phyloP scores from a whole-genome alignment of 169 alveolate genomes.

The Eimeria falciformis region DNA sequence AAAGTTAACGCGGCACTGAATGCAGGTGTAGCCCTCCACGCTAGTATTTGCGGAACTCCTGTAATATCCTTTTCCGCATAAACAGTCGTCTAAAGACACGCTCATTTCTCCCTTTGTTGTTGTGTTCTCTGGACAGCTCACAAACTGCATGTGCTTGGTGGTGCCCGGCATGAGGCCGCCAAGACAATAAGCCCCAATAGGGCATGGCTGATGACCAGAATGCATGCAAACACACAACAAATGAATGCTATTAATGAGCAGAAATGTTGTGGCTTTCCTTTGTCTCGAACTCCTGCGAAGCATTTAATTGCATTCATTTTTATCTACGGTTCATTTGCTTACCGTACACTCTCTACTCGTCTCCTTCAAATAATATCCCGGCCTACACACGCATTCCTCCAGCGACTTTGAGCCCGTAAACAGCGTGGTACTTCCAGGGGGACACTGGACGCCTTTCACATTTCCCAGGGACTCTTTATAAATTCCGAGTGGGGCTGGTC shows the following conservation, averaged over 20 bases:
- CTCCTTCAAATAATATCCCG: constrained; percentile 58
- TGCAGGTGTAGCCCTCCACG: constrained; percentile 78
- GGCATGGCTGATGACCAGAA: constrained; percentile 86
- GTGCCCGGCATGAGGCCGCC: constrained; percentile 81
- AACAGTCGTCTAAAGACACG: constrained; percentile 75
- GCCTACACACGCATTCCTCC: constrained; percentile 73
- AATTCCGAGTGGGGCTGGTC: constrained; percentile 80
- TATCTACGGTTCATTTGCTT: background rate
- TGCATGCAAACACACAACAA: constrained; percentile 80
- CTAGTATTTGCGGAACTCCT: constrained; percentile 15
- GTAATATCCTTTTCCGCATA: constrained; percentile 78
- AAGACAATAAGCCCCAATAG: constrained; percentile 86
- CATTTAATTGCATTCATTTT: background rate
- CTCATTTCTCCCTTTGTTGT: constrained; percentile 76
- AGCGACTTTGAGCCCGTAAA: constrained; percentile 77
- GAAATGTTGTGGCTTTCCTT: too few relatives aligned
- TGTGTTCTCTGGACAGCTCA: constrained; percentile 76
- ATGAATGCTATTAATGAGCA: background rate
- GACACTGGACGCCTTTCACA: constrained; percentile 82
- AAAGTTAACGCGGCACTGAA: constrained; percentile 81
- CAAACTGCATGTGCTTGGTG: background rate
- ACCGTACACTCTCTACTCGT: constrained; percentile 40
- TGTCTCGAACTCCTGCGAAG: too few relatives aligned
- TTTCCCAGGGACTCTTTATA: constrained; percentile 86
- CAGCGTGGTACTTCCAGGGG: constrained; percentile 85